Percentiles rank a stretch among this genome's conserved stretches.
Conservation (phyloP, 2,329 filamentous ascomycete species). For the Trichophyton simii region DNA sequence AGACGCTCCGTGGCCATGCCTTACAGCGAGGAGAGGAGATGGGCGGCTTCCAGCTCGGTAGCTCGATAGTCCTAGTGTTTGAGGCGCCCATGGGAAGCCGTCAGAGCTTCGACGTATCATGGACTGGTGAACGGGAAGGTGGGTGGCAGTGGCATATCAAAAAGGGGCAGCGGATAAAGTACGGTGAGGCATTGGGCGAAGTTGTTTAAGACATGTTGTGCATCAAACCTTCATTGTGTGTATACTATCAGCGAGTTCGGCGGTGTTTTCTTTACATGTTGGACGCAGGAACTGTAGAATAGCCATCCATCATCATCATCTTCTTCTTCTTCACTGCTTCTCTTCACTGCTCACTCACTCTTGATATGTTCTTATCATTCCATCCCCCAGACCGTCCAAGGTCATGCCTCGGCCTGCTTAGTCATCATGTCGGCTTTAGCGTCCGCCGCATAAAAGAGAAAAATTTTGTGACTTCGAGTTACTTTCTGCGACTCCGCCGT, state of each 20-base stretch:
- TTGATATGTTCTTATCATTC: too few species aligned
- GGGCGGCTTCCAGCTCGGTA: conserved; percentile 93
- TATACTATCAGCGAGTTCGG: neutral
- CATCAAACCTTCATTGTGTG: neutral
- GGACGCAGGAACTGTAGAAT: neutral
- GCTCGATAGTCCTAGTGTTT: conserved; percentile 89
- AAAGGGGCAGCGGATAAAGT: conserved; percentile 75
- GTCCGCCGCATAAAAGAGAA: neutral
- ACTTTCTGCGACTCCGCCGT: too few species aligned
- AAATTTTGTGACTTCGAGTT: neutral
- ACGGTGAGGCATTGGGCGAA: conserved; percentile 73
- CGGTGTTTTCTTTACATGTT: neutral
- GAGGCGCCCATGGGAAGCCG: conserved; percentile 64
- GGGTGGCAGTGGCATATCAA: conserved; percentile 81
- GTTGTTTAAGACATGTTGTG: conserved; percentile 32
- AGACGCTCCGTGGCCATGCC: conserved; percentile 68
- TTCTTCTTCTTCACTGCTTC: neutral
- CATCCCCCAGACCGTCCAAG: too few species aligned
- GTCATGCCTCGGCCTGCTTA: neutral
- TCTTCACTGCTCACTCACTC: neutral
- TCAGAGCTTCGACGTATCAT: conserved; percentile 49
- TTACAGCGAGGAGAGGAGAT: conserved; percentile 86
- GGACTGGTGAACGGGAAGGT: conserved; percentile 44
- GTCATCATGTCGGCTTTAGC: neutral
- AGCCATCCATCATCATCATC: neutral